Percentiles rank a stretch among this genome's conserved stretches.
These are phyloP conservation scores for Mycena crocata DNA, from an alignment of 768 basidiomycete species.

Conservation along the genomic window DNA sequence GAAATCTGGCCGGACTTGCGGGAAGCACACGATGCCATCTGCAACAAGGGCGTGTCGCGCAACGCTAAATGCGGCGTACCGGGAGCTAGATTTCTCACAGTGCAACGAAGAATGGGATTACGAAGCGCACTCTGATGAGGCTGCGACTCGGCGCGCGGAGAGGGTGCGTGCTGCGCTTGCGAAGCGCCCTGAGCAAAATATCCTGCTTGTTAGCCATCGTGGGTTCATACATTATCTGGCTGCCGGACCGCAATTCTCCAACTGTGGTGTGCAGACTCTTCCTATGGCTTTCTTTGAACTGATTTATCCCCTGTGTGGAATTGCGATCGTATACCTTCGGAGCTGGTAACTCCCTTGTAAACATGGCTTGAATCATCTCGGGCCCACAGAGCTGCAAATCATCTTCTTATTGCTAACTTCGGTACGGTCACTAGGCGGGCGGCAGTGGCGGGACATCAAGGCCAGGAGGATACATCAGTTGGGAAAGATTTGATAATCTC, in stretches of 20 bases:
- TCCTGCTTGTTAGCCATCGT: slow-evolving; percentile 31
- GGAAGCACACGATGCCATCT: slow-evolving; percentile 34
- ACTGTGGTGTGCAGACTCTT: slow-evolving; percentile 24
- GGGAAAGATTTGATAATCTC: too few species aligned
- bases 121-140: slow-evolving; percentile 25
- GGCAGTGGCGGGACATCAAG: too few species aligned
- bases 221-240: slow-evolving; percentile 31
- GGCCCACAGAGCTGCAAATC: too few species aligned
- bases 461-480: too few species aligned
- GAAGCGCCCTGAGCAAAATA: slow-evolving; percentile 23
- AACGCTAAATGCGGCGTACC: slow-evolving; percentile 15
- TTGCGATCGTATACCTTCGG: slow-evolving; percentile 18
- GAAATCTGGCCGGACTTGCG: slow-evolving; percentile 35
- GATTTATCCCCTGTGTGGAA: not conserved
- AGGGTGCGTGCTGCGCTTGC: slow-evolving; percentile 21
- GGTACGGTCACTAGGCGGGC: too few species aligned
- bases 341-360: not conserved
- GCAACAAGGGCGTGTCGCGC: slow-evolving; percentile 31
- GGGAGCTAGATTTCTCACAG: slow-evolving; percentile 28
- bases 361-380: not conserved
- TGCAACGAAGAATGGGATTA: slow-evolving; percentile 36
- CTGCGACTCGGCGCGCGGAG: slow-evolving; percentile 24
- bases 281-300: not conserved
- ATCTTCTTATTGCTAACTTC: too few species aligned
- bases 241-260: slow-evolving; percentile 20